These are phyloP conservation scores for Jatropha podagrica DNA, from an alignment of 441 rosid species.

Conservation along the genomic window DNA sequence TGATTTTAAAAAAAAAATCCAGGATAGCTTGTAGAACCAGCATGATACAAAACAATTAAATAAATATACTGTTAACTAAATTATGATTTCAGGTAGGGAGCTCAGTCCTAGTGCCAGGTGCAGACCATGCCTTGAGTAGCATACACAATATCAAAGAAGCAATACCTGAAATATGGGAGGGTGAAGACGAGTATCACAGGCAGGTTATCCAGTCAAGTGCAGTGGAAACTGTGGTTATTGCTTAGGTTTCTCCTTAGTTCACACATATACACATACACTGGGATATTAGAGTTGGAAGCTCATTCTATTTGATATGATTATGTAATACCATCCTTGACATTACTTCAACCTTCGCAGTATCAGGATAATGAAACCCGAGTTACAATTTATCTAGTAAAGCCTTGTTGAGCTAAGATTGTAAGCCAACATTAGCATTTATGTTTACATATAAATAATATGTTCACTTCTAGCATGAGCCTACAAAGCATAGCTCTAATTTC, in stretches of 20 bases:
- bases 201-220: slow-evolving; percentile 51
- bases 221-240: slow-evolving; percentile 61
- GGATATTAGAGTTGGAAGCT: background rate
- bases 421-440: background rate
- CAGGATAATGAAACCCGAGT: background rate
- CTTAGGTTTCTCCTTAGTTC: slow-evolving; percentile 32
- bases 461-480: slow-evolving; percentile 10
- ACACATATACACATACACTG: background rate
- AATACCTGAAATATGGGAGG: slow-evolving; percentile 79
- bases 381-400: background rate
- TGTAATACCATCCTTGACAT: background rate
- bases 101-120: slow-evolving; percentile 57
- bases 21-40: background rate
- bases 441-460: background rate
- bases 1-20: background rate
- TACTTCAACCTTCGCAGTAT: background rate
- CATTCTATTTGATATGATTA: background rate
- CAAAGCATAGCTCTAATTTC: slow-evolving; percentile 13
- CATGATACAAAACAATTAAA: background rate
- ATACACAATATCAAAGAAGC: slow-evolving; percentile 83
- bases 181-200: slow-evolving; percentile 48
- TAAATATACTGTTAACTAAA: background rate
- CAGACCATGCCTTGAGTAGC: slow-evolving; percentile 71
- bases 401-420: background rate
- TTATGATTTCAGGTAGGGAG: slow-evolving; percentile 59